Evolutionary conservation across 805 yeast species (phyloP).

Genomic region (Tanozyma kutaoensis): DNA sequence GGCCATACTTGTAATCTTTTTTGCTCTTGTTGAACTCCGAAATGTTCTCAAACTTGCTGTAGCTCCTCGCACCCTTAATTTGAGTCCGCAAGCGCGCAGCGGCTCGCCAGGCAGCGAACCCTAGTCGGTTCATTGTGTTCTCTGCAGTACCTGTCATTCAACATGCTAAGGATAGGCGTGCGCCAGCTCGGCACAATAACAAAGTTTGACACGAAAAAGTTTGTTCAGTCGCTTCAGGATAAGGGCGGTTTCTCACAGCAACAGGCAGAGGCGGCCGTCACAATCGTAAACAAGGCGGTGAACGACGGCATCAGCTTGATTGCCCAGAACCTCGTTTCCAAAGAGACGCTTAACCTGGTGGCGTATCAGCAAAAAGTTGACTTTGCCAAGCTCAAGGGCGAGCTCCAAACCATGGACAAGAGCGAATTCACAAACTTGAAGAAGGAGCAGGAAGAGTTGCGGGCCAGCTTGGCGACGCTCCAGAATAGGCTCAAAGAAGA

Average conservation of each 20-base stretch:
- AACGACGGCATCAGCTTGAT: slow-evolving; percentile 70
- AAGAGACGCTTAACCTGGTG: slow-evolving; percentile 69
- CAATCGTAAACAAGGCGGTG: slow-evolving; percentile 59
- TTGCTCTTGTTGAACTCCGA: slow-evolving; percentile 25
- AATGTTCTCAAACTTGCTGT: no score
- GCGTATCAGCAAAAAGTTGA: slow-evolving; percentile 95
- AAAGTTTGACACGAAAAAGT: slow-evolving; percentile 65
- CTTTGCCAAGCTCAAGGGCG: slow-evolving; percentile 89
- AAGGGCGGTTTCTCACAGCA: slow-evolving; percentile 57
- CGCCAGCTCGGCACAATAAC: slow-evolving; percentile 15
- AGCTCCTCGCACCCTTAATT: no score
- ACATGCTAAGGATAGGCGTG: slow-evolving; percentile 1
- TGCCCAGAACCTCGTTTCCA: slow-evolving; percentile 67
- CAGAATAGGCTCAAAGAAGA: slow-evolving; percentile 82
- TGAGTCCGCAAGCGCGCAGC: no score
- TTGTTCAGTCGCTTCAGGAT: slow-evolving; percentile 50
- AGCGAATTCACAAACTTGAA: slow-evolving; percentile 72
- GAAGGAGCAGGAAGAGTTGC: slow-evolving; percentile 76
- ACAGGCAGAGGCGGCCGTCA: slow-evolving; percentile 74
- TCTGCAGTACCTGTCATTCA: no score
- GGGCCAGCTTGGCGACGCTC: slow-evolving; percentile 75
- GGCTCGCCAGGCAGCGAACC: no score
- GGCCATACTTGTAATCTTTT: slow-evolving; percentile 15
- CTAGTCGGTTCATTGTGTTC: no score
- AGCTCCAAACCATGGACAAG: slow-evolving; percentile 75